Evolutionary conservation across 2,329 filamentous ascomycete genomes (phyloP).

Genomic region (Aspergillus sclerotialis): DNA sequence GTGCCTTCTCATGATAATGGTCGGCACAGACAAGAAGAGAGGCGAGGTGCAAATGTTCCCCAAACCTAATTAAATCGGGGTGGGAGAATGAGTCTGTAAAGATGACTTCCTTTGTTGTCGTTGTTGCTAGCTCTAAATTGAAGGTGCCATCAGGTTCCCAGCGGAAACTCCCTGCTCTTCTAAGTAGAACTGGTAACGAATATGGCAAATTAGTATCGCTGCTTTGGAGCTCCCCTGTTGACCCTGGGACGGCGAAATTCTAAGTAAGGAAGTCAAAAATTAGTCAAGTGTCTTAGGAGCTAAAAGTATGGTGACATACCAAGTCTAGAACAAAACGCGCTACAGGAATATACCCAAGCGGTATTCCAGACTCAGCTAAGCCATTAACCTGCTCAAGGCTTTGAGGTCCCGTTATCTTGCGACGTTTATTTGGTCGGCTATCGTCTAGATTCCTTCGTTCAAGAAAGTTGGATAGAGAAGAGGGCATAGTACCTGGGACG

Average conservation of each 20-base stretch:
- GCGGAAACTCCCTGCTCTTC: slow-evolving; percentile 4
- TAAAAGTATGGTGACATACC: slow-evolving; percentile 15
- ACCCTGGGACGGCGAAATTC: slow-evolving; percentile 9
- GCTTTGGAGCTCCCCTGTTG: not conserved
- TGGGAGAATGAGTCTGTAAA: slow-evolving; percentile 13
- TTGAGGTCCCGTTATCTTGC: slow-evolving; percentile 16
- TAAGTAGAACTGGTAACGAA: slow-evolving; percentile 16
- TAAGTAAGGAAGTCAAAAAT: slow-evolving; percentile 8
- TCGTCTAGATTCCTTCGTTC: slow-evolving; percentile 9
- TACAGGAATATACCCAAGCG: slow-evolving; percentile 27
- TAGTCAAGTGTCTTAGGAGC: not conserved
- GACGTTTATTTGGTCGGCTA: slow-evolving; percentile 24
- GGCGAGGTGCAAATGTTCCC: slow-evolving; percentile 17
- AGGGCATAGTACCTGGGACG: slow-evolving; percentile 14
- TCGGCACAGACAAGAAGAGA: slow-evolving; percentile 18
- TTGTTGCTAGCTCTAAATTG: slow-evolving; percentile 15
- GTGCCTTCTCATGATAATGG: slow-evolving; percentile 13
- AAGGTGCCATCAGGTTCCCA: slow-evolving; percentile 6
- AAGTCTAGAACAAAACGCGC: slow-evolving; percentile 22
- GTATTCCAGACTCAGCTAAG: slow-evolving; percentile 10
- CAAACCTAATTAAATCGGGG: slow-evolving; percentile 11
- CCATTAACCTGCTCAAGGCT: slow-evolving; percentile 13
- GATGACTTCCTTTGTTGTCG: slow-evolving; percentile 10
- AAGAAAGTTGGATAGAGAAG: slow-evolving; percentile 17
- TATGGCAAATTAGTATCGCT: not conserved